phyloP scores from a whole-genome alignment of 208 protist species.

The Spongospora subterranea region DNA sequence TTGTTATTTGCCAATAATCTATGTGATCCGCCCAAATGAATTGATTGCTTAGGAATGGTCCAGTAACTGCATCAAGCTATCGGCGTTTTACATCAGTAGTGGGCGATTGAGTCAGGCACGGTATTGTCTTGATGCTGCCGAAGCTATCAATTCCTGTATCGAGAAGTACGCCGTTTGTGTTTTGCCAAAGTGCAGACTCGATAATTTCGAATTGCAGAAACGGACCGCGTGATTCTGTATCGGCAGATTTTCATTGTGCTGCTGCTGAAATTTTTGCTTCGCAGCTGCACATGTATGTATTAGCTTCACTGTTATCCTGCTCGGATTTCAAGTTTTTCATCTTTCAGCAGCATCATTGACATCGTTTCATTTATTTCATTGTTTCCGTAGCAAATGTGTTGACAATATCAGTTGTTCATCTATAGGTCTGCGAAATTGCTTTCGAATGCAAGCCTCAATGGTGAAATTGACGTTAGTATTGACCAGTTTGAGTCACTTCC shows the following conservation, averaged over 20 bases:
- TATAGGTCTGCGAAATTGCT: background rate
- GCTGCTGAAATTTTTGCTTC: background rate
- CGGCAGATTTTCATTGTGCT: slow-evolving; percentile 23
- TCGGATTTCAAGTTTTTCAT: no score
- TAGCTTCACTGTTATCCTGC: background rate
- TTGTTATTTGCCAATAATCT: no score
- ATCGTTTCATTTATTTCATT: background rate
- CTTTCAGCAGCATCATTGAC: no score
- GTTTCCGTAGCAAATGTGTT: background rate
- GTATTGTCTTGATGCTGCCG: slow-evolving; percentile 16
- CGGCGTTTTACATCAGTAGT: slow-evolving; percentile 45
- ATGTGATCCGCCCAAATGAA: background rate
- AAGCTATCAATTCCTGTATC: background rate
- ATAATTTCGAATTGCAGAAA: background rate
- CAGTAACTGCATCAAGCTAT: slow-evolving; percentile 41
- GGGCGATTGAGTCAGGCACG: background rate
- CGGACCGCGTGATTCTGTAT: background rate
- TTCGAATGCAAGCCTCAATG: background rate
- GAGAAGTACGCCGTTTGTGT: background rate
- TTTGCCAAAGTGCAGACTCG: background rate
- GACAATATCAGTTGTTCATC: background rate
- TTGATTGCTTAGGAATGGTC: background rate
- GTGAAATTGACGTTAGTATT: background rate
- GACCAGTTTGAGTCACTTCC: background rate
- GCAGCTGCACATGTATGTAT: slow-evolving; percentile 16